phyloP scores from a whole-genome alignment of 106 monocot genomes.

The Posidonia australis region DNA sequence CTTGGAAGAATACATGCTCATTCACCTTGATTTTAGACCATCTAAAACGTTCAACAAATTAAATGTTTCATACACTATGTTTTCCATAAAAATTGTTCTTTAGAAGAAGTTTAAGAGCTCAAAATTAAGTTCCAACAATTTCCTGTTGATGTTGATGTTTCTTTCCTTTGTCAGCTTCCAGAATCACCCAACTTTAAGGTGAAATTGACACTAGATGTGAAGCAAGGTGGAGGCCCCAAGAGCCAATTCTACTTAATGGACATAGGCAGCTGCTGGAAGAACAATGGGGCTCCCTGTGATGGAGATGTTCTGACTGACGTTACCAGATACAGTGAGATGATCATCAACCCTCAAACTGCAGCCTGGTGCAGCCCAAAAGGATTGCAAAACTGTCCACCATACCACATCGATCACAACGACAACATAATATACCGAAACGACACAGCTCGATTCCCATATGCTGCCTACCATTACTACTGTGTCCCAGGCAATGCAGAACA shows the following conservation, averaged over 20 bases:
- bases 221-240: conserved; percentile 53
- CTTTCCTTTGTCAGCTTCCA: conserved; percentile 33
- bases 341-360: conserved; percentile 54
- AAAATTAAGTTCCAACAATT: too few species aligned
- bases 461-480: conserved; percentile 73
- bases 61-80: too few species aligned
- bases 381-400: conserved; percentile 53
- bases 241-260: conserved; percentile 93
- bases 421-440: conserved; percentile 44
- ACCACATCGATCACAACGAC: conserved; percentile 51
- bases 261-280: conserved; percentile 98
- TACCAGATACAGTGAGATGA: conserved; percentile 89
- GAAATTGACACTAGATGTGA: conserved; percentile 49
- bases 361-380: conserved; percentile 42
- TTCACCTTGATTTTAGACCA: too few species aligned
- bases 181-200: conserved; percentile 85
- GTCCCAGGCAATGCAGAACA: conserved; percentile 59
- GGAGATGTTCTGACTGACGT: conserved; percentile 70
- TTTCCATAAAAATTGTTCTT: too few species aligned
- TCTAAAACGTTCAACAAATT: too few species aligned
- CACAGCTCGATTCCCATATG: conserved; percentile 40
- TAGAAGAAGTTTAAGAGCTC: too few species aligned
- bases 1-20: too few species aligned
- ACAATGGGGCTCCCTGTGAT: conserved; percentile 63
- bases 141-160: too few species aligned